Percentiles rank a stretch among this genome's conserved stretches.
Evolutionary conservation across 345 rosid genomes (phyloP).

Genomic region (Melastoma malabathricum): DNA sequence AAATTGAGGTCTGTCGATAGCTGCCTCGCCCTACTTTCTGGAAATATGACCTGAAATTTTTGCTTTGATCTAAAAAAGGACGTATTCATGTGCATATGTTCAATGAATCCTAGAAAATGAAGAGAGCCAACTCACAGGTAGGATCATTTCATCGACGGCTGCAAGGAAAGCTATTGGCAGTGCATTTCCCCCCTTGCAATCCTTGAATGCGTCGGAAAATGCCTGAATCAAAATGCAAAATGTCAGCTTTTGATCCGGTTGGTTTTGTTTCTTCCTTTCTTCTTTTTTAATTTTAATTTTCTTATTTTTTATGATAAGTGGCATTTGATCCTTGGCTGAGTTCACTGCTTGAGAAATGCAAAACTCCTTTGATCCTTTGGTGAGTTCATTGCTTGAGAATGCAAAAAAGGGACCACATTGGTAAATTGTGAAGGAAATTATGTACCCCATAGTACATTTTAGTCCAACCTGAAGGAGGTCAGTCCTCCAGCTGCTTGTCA

Average conservation of each 20-base stretch:
- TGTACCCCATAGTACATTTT: constrained; percentile 1
- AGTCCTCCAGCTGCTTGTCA: constrained; percentile 35
- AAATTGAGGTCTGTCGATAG: neutral
- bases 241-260: constrained; percentile 2
- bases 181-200: constrained; percentile 48
- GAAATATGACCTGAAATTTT: neutral
- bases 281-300: too few species aligned
- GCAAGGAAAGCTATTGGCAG: constrained; percentile 57
- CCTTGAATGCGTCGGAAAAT: constrained; percentile 51
- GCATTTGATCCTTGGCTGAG: too few species aligned
- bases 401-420: neutral
- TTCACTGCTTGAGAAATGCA: too few species aligned
- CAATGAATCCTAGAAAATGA: neutral
- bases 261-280: too few species aligned
- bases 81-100: neutral
- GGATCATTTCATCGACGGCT: constrained; percentile 42
- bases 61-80: neutral
- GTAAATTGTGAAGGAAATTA: neutral
- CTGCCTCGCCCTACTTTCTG: neutral
- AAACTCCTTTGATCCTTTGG: neutral
- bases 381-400: neutral
- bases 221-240: constrained; percentile 32
- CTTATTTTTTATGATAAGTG: too few species aligned
- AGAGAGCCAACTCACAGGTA: constrained; percentile 41
- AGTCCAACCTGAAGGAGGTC: constrained; percentile 61